These are phyloP conservation scores for Parsonsia alboflavescens DNA, from an alignment of 257 asterid species.

Conservation along the genomic window DNA sequence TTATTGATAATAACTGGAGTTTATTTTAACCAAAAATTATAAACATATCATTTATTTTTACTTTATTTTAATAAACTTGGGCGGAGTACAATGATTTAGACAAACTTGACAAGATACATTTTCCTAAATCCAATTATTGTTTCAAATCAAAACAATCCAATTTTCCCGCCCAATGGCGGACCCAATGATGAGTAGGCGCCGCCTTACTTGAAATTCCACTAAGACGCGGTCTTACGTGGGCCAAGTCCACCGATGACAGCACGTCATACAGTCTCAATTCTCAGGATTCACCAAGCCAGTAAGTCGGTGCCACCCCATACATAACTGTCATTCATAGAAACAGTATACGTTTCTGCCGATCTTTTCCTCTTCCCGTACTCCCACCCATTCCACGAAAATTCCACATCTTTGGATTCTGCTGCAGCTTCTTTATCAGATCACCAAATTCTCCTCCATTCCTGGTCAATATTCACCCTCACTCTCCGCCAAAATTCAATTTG, in stretches of 20 bases:
- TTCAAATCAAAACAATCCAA: background rate
- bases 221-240: slow-evolving; percentile 35
- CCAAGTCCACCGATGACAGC: slow-evolving; percentile 19
- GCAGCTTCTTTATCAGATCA: background rate
- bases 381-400: background rate
- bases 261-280: background rate
- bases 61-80: too few relatives aligned
- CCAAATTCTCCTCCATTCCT: background rate
- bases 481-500: background rate
- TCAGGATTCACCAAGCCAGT: slow-evolving; percentile 5
- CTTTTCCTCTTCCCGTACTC: background rate
- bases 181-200: slow-evolving; percentile 29
- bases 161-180: slow-evolving; percentile 44
- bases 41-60: too few relatives aligned
- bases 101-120: too few relatives aligned
- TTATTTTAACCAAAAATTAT: too few relatives aligned
- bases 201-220: slow-evolving; percentile 39
- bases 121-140: background rate
- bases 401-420: background rate
- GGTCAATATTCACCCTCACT: background rate
- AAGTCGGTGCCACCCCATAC: slow-evolving; percentile 67
- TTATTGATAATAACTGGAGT: too few relatives aligned
- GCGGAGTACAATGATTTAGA: too few relatives aligned
- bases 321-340: slow-evolving; percentile 32
- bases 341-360: slow-evolving; percentile 1